Base-by-base conservation (phyloP, 257 asterid species). In the Fraxinus excelsior region DNA sequence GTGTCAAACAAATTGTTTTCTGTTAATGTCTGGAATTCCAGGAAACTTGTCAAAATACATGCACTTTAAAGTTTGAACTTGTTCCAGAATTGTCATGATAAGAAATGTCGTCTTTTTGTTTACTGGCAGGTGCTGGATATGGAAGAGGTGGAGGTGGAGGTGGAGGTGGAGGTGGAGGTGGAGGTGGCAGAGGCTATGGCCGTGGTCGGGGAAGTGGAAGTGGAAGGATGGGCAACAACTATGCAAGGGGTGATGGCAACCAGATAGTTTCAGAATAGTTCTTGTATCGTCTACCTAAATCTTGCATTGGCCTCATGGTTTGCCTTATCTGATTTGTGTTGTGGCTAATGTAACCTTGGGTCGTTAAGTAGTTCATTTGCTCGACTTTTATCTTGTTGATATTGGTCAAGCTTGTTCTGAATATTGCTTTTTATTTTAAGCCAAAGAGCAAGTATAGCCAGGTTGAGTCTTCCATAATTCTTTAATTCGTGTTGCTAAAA, bases 71-170 rank as follows among this genome's bases (percentile, higher is more conserved):
- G 28, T 56, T 56, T 7, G 28, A 56, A 56, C 65, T 56, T 56
- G 65, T 3, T 56, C 26, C 8, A 2, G 13, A 21, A 9, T 56
- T 56, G 66, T 51, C 35, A 60, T 42, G 42, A 49, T n/a, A 4
- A 37, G 64, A 18, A 26, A 23, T 23, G 58, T 28, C 65, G 8
- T 0, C 9, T 3, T 58, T 29, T 71, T 29, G 60, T 67, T 23
- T 74, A 23, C 18, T 78, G 51, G 46, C 79, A 94, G 98, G 91
- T 75, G 80, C 87, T 86, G 97, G 91, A 68, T 90, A 88, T 82
- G 96, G 91, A 70, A 80, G 96, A 79, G 93, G 95, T 34, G 83
- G 98, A 80, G 96, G 97, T 42, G 2, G 34, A 32, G 35, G n/a
- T n/a, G 96, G 92, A 2, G 87, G 89, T n/a, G n/a, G n/a, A n/a